Percentiles rank a stretch among this genome's conserved stretches.
These are phyloP conservation scores for Parastagonospora avenae DNA, from an alignment of 2,329 filamentous ascomycete species.

Conservation along the genomic window DNA sequence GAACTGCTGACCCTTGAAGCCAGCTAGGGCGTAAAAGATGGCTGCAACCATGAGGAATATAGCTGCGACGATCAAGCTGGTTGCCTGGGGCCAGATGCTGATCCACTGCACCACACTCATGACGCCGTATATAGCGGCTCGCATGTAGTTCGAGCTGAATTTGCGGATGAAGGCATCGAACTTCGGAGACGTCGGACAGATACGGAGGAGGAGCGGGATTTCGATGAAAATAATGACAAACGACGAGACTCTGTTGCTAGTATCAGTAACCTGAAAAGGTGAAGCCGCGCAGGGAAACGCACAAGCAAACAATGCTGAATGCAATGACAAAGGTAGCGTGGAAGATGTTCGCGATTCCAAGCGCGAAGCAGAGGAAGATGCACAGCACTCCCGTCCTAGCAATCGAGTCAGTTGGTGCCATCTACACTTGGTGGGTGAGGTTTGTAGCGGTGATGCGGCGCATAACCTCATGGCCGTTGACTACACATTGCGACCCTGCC, in stretches of 20 bases:
- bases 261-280: slow-evolving; percentile 3
- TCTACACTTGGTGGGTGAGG: neutral
- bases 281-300: slow-evolving; percentile 18
- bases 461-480: neutral
- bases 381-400: slow-evolving; percentile 62
- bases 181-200: slow-evolving; percentile 89
- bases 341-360: slow-evolving; percentile 73
- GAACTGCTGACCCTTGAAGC: slow-evolving; percentile 81
- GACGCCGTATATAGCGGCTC: slow-evolving; percentile 80
- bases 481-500: neutral
- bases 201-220: slow-evolving; percentile 91
- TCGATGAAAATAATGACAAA: slow-evolving; percentile 63
- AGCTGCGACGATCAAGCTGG: slow-evolving; percentile 83
- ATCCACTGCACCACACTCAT: slow-evolving; percentile 88
- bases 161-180: slow-evolving; percentile 91
- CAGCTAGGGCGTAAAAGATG: slow-evolving; percentile 80
- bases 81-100: slow-evolving; percentile 67
- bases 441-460: neutral
- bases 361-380: slow-evolving; percentile 68
- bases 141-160: slow-evolving; percentile 96
- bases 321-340: slow-evolving; percentile 62
- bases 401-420: slow-evolving; percentile 17
- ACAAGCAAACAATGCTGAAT: slow-evolving; percentile 62
- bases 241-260: slow-evolving; percentile 48
- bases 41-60: slow-evolving; percentile 78